These are phyloP conservation scores for Fraxinus ornus DNA, from an alignment of 305 asterid genomes.

Conservation along the genomic window DNA sequence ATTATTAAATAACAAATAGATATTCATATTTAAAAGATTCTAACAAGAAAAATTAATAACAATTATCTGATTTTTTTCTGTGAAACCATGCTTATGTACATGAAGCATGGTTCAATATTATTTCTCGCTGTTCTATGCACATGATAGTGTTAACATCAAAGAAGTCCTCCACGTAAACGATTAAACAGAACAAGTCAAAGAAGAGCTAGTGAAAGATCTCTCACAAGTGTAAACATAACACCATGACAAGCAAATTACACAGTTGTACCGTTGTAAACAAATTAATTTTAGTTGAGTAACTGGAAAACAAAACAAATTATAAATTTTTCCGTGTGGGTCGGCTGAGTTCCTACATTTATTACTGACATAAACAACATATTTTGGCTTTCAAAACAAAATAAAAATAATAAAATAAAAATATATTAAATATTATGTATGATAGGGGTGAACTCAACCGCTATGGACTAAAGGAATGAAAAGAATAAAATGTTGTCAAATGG, in stretches of 20 bases:
- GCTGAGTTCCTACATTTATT: neutral
- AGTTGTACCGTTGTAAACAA: neutral
- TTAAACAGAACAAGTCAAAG: neutral
- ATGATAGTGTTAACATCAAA: neutral
- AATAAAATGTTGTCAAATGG: neutral
- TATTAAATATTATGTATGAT: neutral
- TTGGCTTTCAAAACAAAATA: neutral
- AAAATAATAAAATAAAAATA: neutral
- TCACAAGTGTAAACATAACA: neutral
- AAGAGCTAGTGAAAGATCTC: neutral
- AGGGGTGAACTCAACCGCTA: neutral
- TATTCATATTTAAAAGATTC: too few species aligned
- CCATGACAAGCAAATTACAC: neutral
- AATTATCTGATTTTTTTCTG: too few species aligned
- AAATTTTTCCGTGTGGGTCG: neutral
- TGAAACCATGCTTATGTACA: too few species aligned
- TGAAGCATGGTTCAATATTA: neutral
- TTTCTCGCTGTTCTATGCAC: neutral
- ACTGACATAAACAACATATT: neutral
- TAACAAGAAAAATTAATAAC: too few species aligned
- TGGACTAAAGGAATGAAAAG: neutral
- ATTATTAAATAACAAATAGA: too few species aligned
- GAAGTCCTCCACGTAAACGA: neutral
- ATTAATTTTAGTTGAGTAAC: neutral
- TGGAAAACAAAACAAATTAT: neutral